Percentiles rank a stretch among this genome's conserved stretches.
Conservation (phyloP, 805 yeast genomes). For the Metschnikowia rubicola region DNA sequence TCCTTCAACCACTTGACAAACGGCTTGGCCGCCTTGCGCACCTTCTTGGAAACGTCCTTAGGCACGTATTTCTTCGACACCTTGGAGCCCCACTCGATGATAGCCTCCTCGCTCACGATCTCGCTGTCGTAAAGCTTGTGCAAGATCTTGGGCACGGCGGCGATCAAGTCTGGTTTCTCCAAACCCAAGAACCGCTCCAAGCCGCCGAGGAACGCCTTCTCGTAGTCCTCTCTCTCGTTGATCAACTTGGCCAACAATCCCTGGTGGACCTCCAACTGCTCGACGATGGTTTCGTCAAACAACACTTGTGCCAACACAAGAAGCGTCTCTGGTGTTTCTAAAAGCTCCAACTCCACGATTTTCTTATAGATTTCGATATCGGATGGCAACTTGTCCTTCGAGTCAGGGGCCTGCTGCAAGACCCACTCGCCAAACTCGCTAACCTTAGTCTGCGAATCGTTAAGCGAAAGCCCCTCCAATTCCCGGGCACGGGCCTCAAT, state of each 20-base stretch:
- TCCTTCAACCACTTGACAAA: slow-evolving; percentile 92
- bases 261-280: slow-evolving; percentile 70
- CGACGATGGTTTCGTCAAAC: slow-evolving; percentile 72
- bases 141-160: slow-evolving; percentile 75
- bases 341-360: slow-evolving; percentile 74
- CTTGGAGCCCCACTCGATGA: slow-evolving; percentile 82
- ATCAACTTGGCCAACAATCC: slow-evolving; percentile 82
- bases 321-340: slow-evolving; percentile 68
- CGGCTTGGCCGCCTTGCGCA: slow-evolving; percentile 94
- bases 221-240: slow-evolving; percentile 57
- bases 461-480: slow-evolving; percentile 61
- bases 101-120: slow-evolving; percentile 76
- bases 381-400: slow-evolving; percentile 59
- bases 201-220: slow-evolving; percentile 91
- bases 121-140: slow-evolving; percentile 81
- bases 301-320: slow-evolving; percentile 91
- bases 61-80: slow-evolving; percentile 92
- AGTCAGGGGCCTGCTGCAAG: slow-evolving; percentile 46
- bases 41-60: slow-evolving; percentile 87
- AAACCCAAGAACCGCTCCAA: slow-evolving; percentile 89
- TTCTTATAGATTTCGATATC: slow-evolving; percentile 93
- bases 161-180: slow-evolving; percentile 65
- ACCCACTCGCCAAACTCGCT: slow-evolving; percentile 91
- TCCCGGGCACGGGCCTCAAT: slow-evolving; percentile 87
- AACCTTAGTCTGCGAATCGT: slow-evolving; percentile 49